Percentiles rank a stretch among this genome's conserved stretches.
These are phyloP conservation scores for Ascochyta pisi DNA, from an alignment of 2,329 filamentous ascomycete genomes.

Conservation along the genomic window DNA sequence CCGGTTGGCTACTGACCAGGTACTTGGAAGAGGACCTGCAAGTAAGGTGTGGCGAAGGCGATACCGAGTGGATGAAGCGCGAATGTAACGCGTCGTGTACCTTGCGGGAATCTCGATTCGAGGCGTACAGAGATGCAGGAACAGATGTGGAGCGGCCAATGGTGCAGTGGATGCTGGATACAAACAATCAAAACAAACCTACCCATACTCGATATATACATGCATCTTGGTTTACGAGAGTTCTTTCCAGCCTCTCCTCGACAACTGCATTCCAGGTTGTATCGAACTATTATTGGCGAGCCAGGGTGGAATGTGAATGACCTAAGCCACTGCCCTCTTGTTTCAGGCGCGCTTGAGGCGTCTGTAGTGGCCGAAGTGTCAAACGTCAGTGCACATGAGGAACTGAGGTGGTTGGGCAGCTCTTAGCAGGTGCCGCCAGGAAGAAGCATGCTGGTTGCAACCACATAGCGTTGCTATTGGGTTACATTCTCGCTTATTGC, in stretches of 20 bases:
- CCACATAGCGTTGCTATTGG: conserved; percentile 23
- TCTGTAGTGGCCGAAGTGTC: conserved; percentile 24
- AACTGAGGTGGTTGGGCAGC: conserved; percentile 35
- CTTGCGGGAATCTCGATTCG: conserved; percentile 27
- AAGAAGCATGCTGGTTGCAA: conserved; percentile 38
- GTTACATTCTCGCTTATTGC: conserved; percentile 26
- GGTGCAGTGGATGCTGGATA: conserved; percentile 27
- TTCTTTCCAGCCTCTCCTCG: conserved; percentile 45
- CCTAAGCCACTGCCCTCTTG: conserved; percentile 37
- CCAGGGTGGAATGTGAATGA: conserved; percentile 44
- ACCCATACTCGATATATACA: conserved; percentile 48
- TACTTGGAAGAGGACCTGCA: conserved; percentile 24
- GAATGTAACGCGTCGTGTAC: conserved; percentile 32
- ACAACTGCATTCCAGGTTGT: conserved; percentile 39
- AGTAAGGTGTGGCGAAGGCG: conserved; percentile 16
- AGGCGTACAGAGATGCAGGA: conserved; percentile 31
- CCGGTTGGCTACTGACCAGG: conserved; percentile 31
- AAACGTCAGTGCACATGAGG: conserved; percentile 21
- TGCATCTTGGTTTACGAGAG: conserved; percentile 29
- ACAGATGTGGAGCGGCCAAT: conserved; percentile 38
- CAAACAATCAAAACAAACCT: conserved; percentile 46
- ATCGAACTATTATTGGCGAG: conserved; percentile 44
- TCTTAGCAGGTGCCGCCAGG: conserved; percentile 24
- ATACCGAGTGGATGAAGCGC: conserved; percentile 20
- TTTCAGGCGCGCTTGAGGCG: conserved; percentile 34